These are phyloP conservation scores for Mycena maculata DNA, from an alignment of 768 basidiomycete genomes.

Conservation along the genomic window DNA sequence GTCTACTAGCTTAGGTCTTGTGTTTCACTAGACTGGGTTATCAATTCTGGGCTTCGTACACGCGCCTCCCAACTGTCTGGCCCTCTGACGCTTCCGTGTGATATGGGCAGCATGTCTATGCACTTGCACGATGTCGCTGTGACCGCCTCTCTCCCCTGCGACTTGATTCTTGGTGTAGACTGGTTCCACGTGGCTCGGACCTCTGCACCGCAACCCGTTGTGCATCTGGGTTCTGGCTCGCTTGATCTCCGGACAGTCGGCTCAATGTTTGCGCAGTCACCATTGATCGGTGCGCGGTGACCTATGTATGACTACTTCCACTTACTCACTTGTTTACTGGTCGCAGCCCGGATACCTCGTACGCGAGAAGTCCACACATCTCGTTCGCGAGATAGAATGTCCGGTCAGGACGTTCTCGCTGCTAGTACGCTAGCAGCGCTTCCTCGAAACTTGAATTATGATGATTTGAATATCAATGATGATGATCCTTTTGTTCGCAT, in stretches of 20 bases:
- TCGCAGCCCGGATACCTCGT: no score
- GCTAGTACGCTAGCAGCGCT: not conserved
- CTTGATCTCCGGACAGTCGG: not conserved
- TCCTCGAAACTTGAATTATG: not conserved
- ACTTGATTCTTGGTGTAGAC: slow-evolving; percentile 8
- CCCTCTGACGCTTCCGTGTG: not conserved
- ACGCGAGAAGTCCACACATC: no score
- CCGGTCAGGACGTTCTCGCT: not conserved
- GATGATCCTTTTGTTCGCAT: not conserved
- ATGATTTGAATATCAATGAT: not conserved
- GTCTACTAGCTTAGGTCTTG: not conserved
- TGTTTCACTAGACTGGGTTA: slow-evolving; percentile 9
- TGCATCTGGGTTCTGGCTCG: not conserved
- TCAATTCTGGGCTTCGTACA: slow-evolving; percentile 12
- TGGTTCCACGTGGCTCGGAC: not conserved
- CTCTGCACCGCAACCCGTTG: not conserved
- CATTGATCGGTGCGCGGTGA: not conserved
- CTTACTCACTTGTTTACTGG: not conserved
- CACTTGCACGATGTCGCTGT: slow-evolving; percentile 6
- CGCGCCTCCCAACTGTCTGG: not conserved
- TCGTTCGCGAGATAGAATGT: not conserved
- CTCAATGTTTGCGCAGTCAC: not conserved
- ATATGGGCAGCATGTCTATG: slow-evolving; percentile 1
- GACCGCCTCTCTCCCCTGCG: slow-evolving; percentile 2
- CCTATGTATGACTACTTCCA: not conserved